Base-by-base conservation (phyloP, 2,329 filamentous ascomycete species). In the Herpotrichia juniperi region DNA sequence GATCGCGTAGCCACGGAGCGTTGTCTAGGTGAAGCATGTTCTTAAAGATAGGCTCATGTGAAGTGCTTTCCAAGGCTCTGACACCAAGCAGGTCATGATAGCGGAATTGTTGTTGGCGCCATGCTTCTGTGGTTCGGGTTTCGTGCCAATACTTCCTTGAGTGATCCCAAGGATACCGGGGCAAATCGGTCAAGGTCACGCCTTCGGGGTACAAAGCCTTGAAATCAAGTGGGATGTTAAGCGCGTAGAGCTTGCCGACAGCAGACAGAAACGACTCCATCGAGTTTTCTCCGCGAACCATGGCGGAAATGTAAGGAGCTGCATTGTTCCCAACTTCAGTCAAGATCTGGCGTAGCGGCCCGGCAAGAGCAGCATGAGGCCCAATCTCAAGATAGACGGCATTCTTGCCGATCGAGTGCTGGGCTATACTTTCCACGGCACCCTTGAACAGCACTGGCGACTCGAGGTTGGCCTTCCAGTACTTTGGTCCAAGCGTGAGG, bases 381-480 rank as follows among this genome's bases (percentile, higher is more conserved):
- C 28, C 28, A n/a, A 31, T 31, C n/a, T 31, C 28, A 9, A 31
- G 28, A n/a, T 9, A 31, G 28, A 8, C 9, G 9, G 28, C 28
- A n/a, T n/a, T 31, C 9, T n/a, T 31, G 9, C 9, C 28, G 28
- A 31, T 31, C n/a, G 28, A n/a, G 28, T n/a, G n/a, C n/a, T n/a
- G n/a, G n/a, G n/a, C n/a, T n/a, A 56, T 30, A 31, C 5, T 24
- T 1, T 30, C 3, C 5, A 54, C 46, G 11, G 53, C 53, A 0
- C 24, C 1, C 1, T 45, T 35, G 35, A 63, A 63, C 4, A 53
- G 37, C 4, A 63, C 59, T 0, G 58, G 54, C 4, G 24, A 17
- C 10, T 49, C 48, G 0, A 64, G 42, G 35, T 64, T 64, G 8
- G 30, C 5, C 7, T 37, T 45, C 62, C 62, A 64, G 51, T 64